Percentiles rank a stretch among this genome's conserved stretches.
phyloP scores from a whole-genome alignment of 805 yeast genomes.

The Kodamaea laetipori region DNA sequence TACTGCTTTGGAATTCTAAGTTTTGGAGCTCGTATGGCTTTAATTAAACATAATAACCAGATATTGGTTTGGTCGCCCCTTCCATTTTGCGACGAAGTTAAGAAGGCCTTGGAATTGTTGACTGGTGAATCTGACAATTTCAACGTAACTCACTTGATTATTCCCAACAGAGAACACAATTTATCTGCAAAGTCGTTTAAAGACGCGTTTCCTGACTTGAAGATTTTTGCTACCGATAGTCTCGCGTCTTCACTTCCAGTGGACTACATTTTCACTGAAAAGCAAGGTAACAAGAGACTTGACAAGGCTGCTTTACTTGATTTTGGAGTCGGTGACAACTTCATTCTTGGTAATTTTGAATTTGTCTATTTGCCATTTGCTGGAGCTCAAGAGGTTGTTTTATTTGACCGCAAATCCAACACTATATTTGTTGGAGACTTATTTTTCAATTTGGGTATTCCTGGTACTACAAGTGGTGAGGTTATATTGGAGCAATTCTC shows the following conservation, averaged over 20 bases:
- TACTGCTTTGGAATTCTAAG: slow-evolving; percentile 30
- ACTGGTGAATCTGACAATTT: slow-evolving; percentile 10
- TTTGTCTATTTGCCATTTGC: slow-evolving; percentile 16
- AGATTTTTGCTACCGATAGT: slow-evolving; percentile 16
- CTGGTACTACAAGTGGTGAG: slow-evolving; percentile 13
- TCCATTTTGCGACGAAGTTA: slow-evolving; percentile 17
- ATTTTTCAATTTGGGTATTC: slow-evolving; percentile 16
- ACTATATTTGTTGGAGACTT: slow-evolving; percentile 18
- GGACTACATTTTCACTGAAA: slow-evolving; percentile 8
- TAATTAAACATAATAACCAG: slow-evolving; percentile 27
- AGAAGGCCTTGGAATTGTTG: slow-evolving; percentile 16
- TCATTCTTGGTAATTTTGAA: slow-evolving; percentile 15
- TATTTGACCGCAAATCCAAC: slow-evolving; percentile 16
- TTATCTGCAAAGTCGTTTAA: slow-evolving; percentile 16
- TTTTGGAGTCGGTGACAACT: slow-evolving; percentile 12
- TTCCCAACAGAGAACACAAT: slow-evolving; percentile 19
- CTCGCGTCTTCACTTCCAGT: slow-evolving; percentile 5
- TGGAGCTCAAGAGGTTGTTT: slow-evolving; percentile 18
- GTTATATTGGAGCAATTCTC: slow-evolving; percentile 18
- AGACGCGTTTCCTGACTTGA: slow-evolving; percentile 16
- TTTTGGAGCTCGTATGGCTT: slow-evolving; percentile 47
- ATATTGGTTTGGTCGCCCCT: slow-evolving; percentile 20
- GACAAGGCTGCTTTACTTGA: slow-evolving; percentile 18
- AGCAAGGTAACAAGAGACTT: slow-evolving; percentile 1
- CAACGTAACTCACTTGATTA: slow-evolving; percentile 17